These are phyloP conservation scores for Coemansia sp. DNA, from an alignment of 192 early-diverging fungal genomes.

Conservation along the genomic window DNA sequence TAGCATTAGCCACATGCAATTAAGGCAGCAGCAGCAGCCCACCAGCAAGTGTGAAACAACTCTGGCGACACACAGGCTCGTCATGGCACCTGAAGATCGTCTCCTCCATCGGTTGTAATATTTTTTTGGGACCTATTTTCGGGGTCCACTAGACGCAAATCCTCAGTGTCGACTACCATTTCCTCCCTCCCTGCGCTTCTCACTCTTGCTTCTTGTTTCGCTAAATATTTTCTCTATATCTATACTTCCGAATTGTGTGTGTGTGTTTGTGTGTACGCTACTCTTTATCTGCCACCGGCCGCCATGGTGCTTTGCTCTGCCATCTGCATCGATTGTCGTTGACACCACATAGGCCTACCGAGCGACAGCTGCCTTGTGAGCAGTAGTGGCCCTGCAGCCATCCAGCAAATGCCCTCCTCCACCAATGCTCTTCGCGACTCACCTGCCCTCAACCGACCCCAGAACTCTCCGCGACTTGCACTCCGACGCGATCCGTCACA, in stretches of 20 bases:
- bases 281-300: background rate
- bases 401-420: conserved; percentile 2
- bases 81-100: conserved; percentile 1
- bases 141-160: conserved; percentile 14
- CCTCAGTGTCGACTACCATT: background rate
- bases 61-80: background rate
- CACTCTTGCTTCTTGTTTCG: background rate
- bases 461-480: background rate
- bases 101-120: conserved; percentile 5
- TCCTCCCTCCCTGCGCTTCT: background rate
- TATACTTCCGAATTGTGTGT: background rate
- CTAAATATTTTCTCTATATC: background rate
- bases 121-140: background rate
- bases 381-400: conserved; percentile 1
- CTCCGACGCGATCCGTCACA: conserved; percentile 4
- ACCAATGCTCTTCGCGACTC: background rate
- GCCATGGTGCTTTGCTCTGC: conserved; percentile 19
- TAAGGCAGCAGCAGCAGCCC: background rate
- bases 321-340: conserved; percentile 5
- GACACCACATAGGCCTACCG: conserved; percentile 16
- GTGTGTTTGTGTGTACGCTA: background rate
- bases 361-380: conserved; percentile 4
- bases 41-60: background rate
- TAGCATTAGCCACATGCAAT: background rate
- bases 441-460: background rate